Evolutionary conservation across 306 rosid species (phyloP).

Genomic region (Dalbergia oliveri): DNA sequence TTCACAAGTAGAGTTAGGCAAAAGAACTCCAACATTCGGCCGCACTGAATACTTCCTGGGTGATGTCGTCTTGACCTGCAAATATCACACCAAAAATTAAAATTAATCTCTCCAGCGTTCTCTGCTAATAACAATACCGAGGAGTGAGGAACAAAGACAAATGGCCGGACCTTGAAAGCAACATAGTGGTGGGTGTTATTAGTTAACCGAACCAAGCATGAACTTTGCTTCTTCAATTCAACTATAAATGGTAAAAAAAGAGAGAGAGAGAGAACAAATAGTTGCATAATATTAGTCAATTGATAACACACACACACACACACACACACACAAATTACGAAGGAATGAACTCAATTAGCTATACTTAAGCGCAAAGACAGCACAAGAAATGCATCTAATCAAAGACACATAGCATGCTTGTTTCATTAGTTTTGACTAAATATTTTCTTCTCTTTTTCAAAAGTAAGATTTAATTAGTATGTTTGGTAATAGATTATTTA

Average conservation of each 20-base stretch:
- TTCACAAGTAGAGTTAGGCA: slow-evolving; percentile 71
- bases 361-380: background rate
- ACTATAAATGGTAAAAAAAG: slow-evolving; percentile 48
- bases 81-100: slow-evolving; percentile 33
- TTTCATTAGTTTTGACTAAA: background rate
- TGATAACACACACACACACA: background rate
- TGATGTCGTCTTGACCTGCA: slow-evolving; percentile 93
- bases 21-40: slow-evolving; percentile 87
- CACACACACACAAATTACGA: background rate
- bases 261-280: background rate
- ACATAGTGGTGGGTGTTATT: slow-evolving; percentile 68
- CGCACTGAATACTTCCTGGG: slow-evolving; percentile 91
- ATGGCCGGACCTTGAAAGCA: slow-evolving; percentile 81
- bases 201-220: slow-evolving; percentile 73
- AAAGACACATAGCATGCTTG: background rate
- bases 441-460: background rate
- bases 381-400: background rate
- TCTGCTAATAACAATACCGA: slow-evolving; percentile 5
- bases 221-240: slow-evolving; percentile 86
- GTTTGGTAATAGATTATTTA: too few species aligned
- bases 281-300: slow-evolving; percentile 1
- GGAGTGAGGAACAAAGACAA: slow-evolving; percentile 24
- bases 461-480: too few species aligned
- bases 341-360: slow-evolving; percentile 15
- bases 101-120: slow-evolving; percentile 17